phyloP scores from a whole-genome alignment of 2,329 filamentous ascomycete species.

The Cercospora zeina region DNA sequence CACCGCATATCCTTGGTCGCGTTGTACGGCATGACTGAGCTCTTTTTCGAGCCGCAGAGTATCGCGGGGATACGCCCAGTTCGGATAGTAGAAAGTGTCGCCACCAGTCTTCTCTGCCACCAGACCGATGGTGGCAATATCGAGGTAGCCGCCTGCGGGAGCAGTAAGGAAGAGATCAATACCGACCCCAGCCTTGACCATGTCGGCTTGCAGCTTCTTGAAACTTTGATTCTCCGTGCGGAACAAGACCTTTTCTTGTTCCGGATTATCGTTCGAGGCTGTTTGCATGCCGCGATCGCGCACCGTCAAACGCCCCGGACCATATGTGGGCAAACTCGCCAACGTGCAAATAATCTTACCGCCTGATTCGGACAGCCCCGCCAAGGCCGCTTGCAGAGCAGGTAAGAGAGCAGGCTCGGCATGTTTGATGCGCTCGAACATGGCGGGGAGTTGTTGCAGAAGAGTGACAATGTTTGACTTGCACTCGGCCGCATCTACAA shows the following conservation, averaged over 20 bases:
- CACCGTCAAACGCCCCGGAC: constrained; percentile 79
- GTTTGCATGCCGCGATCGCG: constrained; percentile 86
- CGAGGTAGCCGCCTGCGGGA: constrained; percentile 85
- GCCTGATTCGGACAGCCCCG: constrained; percentile 81
- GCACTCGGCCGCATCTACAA: constrained; percentile 90
- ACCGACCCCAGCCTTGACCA: constrained; percentile 83
- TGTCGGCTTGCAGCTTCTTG: constrained; percentile 81
- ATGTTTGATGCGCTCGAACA: constrained; percentile 86
- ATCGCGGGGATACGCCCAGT: constrained; percentile 87
- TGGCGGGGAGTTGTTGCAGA: constrained; percentile 75
- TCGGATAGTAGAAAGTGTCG: constrained; percentile 95
- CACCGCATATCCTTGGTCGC: constrained; percentile 92
- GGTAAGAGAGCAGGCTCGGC: constrained; percentile 87
- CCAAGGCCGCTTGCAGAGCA: constrained; percentile 76
- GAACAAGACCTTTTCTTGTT: constrained; percentile 88
- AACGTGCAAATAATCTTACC: constrained; percentile 90
- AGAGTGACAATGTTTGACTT: constrained; percentile 84
- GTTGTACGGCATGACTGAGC: constrained; percentile 78
- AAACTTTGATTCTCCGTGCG: constrained; percentile 86
- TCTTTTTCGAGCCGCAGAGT: constrained; percentile 80
- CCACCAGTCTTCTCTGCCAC: constrained; percentile 87
- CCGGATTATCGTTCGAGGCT: constrained; percentile 74
- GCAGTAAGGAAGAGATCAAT: constrained; percentile 94
- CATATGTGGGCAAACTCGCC: constrained; percentile 85
- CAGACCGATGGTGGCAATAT: constrained; percentile 89